Percentiles rank a stretch among this genome's conserved stretches.
Conservation (phyloP, 768 basidiomycete species). For the Cyclocybe aegerita region DNA sequence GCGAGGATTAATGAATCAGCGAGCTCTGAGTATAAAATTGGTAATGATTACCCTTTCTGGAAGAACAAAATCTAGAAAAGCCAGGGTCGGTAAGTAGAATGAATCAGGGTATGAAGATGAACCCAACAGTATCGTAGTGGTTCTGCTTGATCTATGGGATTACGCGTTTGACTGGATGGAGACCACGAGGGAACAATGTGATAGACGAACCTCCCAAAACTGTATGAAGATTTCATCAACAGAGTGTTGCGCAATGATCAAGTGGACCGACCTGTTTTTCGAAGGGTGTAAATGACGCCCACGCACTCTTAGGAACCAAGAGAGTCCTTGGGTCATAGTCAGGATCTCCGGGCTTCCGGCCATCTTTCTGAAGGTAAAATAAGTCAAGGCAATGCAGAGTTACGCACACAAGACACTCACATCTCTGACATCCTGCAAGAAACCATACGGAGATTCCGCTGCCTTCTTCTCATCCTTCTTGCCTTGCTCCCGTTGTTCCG, state of each 20-base stretch:
- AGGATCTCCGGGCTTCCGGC: constrained; percentile 71
- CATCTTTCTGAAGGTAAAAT: constrained; percentile 63
- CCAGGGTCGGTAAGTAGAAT: constrained; percentile 12
- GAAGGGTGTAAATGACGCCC: constrained; percentile 89
- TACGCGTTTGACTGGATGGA: not conserved
- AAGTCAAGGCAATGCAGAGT: not conserved
- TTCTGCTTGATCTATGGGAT: constrained; percentile 84
- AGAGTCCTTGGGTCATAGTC: constrained; percentile 92
- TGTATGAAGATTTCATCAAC: constrained; percentile 24
- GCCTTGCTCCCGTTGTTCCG: constrained; percentile 71
- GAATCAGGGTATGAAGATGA: constrained; percentile 2
- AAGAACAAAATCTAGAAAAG: constrained; percentile 80
- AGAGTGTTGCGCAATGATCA: not conserved
- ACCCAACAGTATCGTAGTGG: constrained; percentile 86
- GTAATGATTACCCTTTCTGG: constrained; percentile 82
- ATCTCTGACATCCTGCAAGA: constrained; percentile 72
- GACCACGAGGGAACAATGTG: constrained; percentile 1
- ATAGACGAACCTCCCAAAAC: constrained; percentile 69
- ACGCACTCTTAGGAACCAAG: constrained; percentile 71
- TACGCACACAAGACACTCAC: constrained; percentile 35
- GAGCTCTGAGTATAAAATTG: not conserved
- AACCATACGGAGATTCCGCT: constrained; percentile 73
- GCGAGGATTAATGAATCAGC: constrained; percentile 1
- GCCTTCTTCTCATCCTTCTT: constrained; percentile 85
- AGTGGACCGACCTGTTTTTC: constrained; percentile 71